Base-by-base conservation (phyloP, 768 basidiomycete genomes). In the Agaricus blazei region DNA sequence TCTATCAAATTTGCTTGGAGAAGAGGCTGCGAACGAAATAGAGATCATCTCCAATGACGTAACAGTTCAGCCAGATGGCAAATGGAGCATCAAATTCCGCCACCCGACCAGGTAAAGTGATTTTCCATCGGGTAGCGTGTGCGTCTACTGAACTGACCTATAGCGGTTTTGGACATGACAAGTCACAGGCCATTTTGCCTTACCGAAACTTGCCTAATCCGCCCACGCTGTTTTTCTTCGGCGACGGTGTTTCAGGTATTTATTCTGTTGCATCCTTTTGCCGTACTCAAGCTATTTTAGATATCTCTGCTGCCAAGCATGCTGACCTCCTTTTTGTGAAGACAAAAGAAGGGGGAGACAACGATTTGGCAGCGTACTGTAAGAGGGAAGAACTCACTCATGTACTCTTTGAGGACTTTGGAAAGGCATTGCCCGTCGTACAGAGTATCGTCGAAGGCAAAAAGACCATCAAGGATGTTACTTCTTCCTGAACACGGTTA, bases 281-380 rank as follows among this genome's bases (percentile, higher is more conserved):
- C 29, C n/a, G 23, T 19, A 36, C 19, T 49, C 19, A 48, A 91
- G 93, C 92, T 90, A 56, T 42, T 79, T 72, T 67, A 91, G 94
- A 97, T 68, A 81, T 97, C 70, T 94, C 91, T 8, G 96, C 97
- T 3, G 97, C 97, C 0, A 78, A 76, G 55, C 90, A 95, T 63
- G 93, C 97, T 15, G 94, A 98, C 68, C 72, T 94, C 19, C 79
- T 99, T n/a, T 98, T 98, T 65, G 93, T 95, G 59, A 98, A 98
- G 70, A 76, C 79, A 59, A 91, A 90, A 60, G 65, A 69, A 1
- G 81, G 82, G 55, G 86, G 85, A 34, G 90, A 90, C 61, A 97
- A 95, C 64, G 94, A 98, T 65, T 76, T 99, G 9, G 84, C 86
- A 54, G 76, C 77, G 12, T 96, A 92, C 70, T 98, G 95, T 75